Evolutionary conservation across 2,329 filamentous ascomycete genomes (phyloP), one percentile per base, ranked within the genome.

Genomic region (Fusarium proliferatum): DNA sequence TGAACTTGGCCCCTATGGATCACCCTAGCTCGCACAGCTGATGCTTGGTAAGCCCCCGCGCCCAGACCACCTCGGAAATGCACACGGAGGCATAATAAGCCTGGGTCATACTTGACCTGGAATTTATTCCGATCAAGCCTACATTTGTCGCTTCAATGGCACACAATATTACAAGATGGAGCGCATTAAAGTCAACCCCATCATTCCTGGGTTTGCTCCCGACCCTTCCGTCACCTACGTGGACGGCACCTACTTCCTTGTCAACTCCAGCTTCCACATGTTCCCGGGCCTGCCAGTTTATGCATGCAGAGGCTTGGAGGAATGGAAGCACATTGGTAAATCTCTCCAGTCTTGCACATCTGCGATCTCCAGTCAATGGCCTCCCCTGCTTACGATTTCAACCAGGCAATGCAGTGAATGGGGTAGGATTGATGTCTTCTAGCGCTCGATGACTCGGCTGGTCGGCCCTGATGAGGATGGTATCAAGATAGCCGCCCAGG

Each of bases 201-300:
- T 69, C 6, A 58, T 67, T 16, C 56, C 65, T 30, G 71, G 68
- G 17, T 72, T 73, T 23, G 53, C 64, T 2, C 68, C 71, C 4
- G 71, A 73, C 21, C 68, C 71, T 17, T 73, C 71, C 4, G 55
- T 72, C 15, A 58, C 69, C 17, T 61, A 64, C 34, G 68, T 73
- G n/a, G 68, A 72, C 12, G 68, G 60, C 51, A 49, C 60, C n/a
- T 73, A 72, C 30, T 72, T 66, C 30, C 61, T 73, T 6, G 68
- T 53, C 36, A 73, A 58, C n/a, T 73, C 71, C 1, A 69, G 64
- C 9, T 72, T 72, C 28, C 65, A 72, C 38, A 34, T 73, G 15
- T 73, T 73, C 23, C 71, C 69, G 7, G 68, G 71, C 13, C 42
- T 73, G 41, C 71, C 68, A 16, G 61, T 73, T 13, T 73, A 73